phyloP scores from a whole-genome alignment of 169 alveolate species.

The Besnoitia besnoiti region DNA sequence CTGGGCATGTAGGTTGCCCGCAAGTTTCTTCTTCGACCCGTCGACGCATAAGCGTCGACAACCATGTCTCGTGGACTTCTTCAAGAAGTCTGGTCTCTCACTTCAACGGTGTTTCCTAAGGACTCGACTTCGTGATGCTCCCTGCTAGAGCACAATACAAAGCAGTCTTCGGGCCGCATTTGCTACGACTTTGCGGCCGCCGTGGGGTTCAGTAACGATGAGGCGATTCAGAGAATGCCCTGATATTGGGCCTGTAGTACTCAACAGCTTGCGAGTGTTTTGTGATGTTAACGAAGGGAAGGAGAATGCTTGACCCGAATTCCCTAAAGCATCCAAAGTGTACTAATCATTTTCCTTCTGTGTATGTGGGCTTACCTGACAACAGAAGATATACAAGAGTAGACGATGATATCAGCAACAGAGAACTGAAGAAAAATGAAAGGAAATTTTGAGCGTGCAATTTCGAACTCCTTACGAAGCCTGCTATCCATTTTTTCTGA shows the following conservation, averaged over 20 bases:
- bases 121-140: too few species aligned
- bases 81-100: too few species aligned
- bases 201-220: conserved; percentile 24
- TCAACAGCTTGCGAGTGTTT: conserved; percentile 30
- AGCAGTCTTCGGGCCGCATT: too few species aligned
- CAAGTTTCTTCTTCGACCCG: too few species aligned
- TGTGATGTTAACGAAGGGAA: neutral
- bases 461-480: neutral
- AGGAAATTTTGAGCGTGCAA: neutral
- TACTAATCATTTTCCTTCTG: neutral
- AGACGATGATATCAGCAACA: conserved; percentile 24
- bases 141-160: too few species aligned
- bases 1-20: too few species aligned
- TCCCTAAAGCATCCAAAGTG: neutral
- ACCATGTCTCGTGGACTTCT: too few species aligned
- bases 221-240: neutral
- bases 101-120: too few species aligned
- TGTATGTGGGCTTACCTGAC: conserved; percentile 1
- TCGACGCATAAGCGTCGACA: too few species aligned
- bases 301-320: conserved; percentile 14
- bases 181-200: too few species aligned
- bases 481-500: neutral
- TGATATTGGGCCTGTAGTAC: conserved; percentile 7
- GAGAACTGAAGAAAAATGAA: conserved; percentile 1
- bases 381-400: neutral